Conservation (phyloP, 495 filamentous ascomycete genomes). For the Aspergillus coremiiformis region DNA sequence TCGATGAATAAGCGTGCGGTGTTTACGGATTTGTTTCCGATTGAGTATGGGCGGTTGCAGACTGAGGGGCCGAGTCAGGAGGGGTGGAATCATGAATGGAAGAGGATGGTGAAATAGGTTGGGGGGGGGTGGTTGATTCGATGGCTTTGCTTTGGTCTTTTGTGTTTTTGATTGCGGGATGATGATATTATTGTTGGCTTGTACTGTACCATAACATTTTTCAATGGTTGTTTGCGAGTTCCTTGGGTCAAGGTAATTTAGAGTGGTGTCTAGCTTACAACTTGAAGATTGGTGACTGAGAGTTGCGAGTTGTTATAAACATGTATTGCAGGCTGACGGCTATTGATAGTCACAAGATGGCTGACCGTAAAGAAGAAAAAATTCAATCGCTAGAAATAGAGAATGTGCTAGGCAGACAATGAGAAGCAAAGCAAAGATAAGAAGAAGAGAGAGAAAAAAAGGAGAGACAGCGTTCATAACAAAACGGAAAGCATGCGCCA, state of each 20-base stretch:
- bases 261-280: too few species aligned
- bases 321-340: background rate
- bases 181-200: background rate
- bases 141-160: background rate
- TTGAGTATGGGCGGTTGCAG: slow-evolving; percentile 82
- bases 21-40: slow-evolving; percentile 59
- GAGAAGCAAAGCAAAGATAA: background rate
- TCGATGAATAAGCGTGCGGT: slow-evolving; percentile 81
- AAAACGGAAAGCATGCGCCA: slow-evolving; percentile 1
- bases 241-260: too few species aligned
- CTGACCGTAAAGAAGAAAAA: slow-evolving; percentile 9
- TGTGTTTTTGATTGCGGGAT: slow-evolving; percentile 1
- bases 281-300: background rate
- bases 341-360: background rate
- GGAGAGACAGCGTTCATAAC: slow-evolving; percentile 1
- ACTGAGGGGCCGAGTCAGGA: slow-evolving; percentile 64
- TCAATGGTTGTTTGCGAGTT: background rate
- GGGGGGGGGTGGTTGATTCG: too few species aligned
- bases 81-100: slow-evolving; percentile 70
- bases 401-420: slow-evolving; percentile 2
- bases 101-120: slow-evolving; percentile 27
- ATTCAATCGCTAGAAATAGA: slow-evolving; percentile 4
- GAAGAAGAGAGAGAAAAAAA: background rate
- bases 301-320: background rate
- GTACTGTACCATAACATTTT: background rate